Percentiles rank a stretch among this genome's conserved stretches.
Evolutionary conservation across 192 early-diverging fungal species (phyloP).

Genomic region (Podochytrium sp.): DNA sequence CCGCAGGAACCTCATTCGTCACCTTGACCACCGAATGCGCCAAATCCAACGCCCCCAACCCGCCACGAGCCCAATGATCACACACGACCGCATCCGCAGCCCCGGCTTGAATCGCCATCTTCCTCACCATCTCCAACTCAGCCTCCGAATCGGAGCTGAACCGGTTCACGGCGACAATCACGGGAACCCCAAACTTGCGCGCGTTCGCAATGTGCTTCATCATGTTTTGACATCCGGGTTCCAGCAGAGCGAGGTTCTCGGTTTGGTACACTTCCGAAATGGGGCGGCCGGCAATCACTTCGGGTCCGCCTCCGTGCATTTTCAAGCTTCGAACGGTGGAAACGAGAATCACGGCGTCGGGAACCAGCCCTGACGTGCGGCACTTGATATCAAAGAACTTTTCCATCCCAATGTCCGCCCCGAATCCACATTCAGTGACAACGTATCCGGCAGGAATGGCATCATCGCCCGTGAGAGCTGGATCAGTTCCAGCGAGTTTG

Average conservation of each 20-base stretch:
- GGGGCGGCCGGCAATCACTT: conserved; percentile 88
- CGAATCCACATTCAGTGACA: conserved; percentile 98
- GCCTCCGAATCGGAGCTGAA: conserved; percentile 86
- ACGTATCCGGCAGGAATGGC: conserved; percentile 76
- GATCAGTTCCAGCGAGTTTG: conserved; percentile 82
- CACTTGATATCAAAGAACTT: conserved; percentile 99
- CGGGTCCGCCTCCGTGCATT: conserved; percentile 97
- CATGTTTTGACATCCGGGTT: conserved; percentile 85
- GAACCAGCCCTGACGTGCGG: conserved; percentile 81
- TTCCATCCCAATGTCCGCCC: conserved; percentile 99
- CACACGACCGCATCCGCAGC: conserved; percentile 85
- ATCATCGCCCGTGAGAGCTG: conserved; percentile 45
- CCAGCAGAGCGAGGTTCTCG: conserved; percentile 86
- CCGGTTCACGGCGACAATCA: conserved; percentile 91
- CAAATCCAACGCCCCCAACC: conserved; percentile 84
- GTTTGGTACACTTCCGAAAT: conserved; percentile 85
- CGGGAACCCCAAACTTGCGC: conserved; percentile 81
- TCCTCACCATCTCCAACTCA: conserved; percentile 81
- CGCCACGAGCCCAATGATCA: conserved; percentile 95
- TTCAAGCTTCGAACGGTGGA: conserved; percentile 94
- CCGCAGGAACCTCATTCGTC: conserved; percentile 46
- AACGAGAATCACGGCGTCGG: conserved; percentile 91
- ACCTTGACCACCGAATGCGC: conserved; percentile 82
- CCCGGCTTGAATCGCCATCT: conserved; percentile 78
- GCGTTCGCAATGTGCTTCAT: conserved; percentile 92